Base-by-base conservation (phyloP, 1,284 basidiomycete genomes). In the Erythrobasidium hasegawianum region DNA sequence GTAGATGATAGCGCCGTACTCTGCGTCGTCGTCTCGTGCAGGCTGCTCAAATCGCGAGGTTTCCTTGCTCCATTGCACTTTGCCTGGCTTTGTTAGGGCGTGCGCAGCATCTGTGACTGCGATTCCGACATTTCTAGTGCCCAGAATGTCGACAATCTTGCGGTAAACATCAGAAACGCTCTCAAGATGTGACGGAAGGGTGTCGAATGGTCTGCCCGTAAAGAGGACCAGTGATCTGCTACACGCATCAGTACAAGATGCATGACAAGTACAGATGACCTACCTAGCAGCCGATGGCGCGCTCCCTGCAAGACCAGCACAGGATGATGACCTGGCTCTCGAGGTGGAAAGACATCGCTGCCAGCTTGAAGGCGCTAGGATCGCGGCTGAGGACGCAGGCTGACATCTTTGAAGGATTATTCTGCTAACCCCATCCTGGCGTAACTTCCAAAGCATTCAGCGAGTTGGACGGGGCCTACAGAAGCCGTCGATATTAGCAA, bases 151-250 rank as follows among this genome's bases (percentile, higher is more conserved):
- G 1, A 50, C 68, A 10, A 73, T 40, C 2, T 60, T 8, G 20
- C 39, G 20, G 45, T 69, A 70, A 2, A 73, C 58, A 0, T 47
- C 54, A 39, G 71, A 72, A 1, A 52, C 50, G 2, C 64, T 47
- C n/a, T 71, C 65, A 45, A 73, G 58, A 33, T 72, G 71, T 13
- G 69, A 70, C 0, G 72, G 72, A 7, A 65, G 27, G 40, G 62
- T 58, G 10, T 57, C 55, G 55, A 39, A 65, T 16, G 33, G 38
- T 24, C 62, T 55, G 26, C 55, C 62, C 1, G 62, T 57, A 45
- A 65, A 65, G 43, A 65, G 41, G 13, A 65, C 62, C n/a, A 65
- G 55, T 14, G 57, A 56, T 18, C 62, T 65, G 56, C 33, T 20
- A 47, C 11, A 52, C 2, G 47, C 58, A 18, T 50, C 2, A 24